phyloP scores from a whole-genome alignment of 305 asterid species.

The Nicotiana rustica region DNA sequence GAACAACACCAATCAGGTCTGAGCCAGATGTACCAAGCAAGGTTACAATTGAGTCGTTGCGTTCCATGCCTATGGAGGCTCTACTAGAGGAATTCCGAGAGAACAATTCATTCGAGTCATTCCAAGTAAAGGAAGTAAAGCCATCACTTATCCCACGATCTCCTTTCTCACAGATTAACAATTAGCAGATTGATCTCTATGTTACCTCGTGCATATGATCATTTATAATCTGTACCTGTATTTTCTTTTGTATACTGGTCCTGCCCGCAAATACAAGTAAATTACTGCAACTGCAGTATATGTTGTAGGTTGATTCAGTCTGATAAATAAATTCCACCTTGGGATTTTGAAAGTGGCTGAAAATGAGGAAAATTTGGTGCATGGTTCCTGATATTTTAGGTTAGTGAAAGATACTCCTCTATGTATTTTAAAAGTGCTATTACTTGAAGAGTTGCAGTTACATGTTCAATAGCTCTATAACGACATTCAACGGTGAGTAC shows the following conservation, averaged over 20 bases:
- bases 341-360: constrained; percentile 29
- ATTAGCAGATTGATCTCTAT: constrained; percentile 47
- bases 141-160: constrained; percentile 68
- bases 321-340: neutral
- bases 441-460: constrained; percentile 19
- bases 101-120: constrained; percentile 58
- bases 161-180: constrained; percentile 76
- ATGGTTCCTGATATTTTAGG: neutral
- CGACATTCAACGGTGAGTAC: neutral
- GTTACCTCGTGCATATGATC: constrained; percentile 27
- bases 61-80: constrained; percentile 79
- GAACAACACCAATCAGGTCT: constrained; percentile 51
- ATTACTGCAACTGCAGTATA: constrained; percentile 26
- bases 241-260: constrained; percentile 30
- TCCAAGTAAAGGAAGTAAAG: constrained; percentile 59
- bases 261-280: neutral
- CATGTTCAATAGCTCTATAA: neutral
- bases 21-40: constrained; percentile 78
- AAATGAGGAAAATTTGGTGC: constrained; percentile 9
- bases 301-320: constrained; percentile 23
- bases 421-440: neutral
- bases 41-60: constrained; percentile 68
- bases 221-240: neutral
- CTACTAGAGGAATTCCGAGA: constrained; percentile 82
- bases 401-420: neutral